phyloP scores from a whole-genome alignment of 78 protist species.

The Pigoraptor vietnamica region DNA sequence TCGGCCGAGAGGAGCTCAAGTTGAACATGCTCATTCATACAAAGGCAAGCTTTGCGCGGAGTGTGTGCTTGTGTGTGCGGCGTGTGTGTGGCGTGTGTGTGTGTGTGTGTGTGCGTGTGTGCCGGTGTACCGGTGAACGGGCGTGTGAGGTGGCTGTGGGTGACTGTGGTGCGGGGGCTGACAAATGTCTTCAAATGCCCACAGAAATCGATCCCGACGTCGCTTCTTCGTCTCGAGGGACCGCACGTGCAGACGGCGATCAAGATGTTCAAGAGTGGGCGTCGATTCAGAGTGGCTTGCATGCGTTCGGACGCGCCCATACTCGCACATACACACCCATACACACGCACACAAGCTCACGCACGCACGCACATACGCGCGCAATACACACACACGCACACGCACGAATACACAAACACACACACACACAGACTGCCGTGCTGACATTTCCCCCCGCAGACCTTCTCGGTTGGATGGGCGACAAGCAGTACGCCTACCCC shows the following conservation, averaged over 20 bases:
- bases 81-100: too few species aligned
- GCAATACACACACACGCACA: background rate
- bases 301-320: too few species aligned
- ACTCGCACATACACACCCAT: too few species aligned
- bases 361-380: background rate
- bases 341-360: too few species aligned
- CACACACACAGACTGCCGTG: background rate
- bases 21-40: background rate
- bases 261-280: background rate
- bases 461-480: constrained; percentile 14
- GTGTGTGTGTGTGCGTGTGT: too few species aligned
- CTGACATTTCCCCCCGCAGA: background rate
- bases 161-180: too few species aligned
- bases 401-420: background rate
- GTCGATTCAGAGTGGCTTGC: background rate
- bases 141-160: too few species aligned
- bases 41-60: background rate
- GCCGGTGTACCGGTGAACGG: too few species aligned
- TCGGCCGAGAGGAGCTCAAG: background rate
- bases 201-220: background rate
- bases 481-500: constrained; percentile 3
- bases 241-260: background rate
- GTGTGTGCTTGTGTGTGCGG: too few species aligned
- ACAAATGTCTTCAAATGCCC: too few species aligned
- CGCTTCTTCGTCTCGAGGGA: background rate